Evolutionary conservation across 129 eudicot genomes (phyloP), one percentile per base, ranked within the genome.

Genomic region (Erigeron canadensis): DNA sequence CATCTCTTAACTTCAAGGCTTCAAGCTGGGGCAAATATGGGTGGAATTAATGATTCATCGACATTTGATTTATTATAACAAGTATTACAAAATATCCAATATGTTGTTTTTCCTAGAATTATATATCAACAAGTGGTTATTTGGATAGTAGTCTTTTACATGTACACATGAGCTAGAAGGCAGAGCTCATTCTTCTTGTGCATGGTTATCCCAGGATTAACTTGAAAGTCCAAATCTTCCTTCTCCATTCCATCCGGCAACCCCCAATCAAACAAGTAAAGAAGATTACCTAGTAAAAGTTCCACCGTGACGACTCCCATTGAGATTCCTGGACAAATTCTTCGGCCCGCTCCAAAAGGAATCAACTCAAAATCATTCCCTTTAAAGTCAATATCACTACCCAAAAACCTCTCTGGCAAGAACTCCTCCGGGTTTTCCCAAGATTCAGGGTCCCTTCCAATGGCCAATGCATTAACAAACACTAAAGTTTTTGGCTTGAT

Each of bases 401-500:
- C 76, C 68, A 74, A 59, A 68, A 80, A 80, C 23, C 75, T 58
- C 54, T 73, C 74, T 8, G 82, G 77, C 13, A 53, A 15, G 39
- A 65, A 80, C 16, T 74, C 75, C 23, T 55, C 65, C 6, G 82
- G 75, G 12, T 54, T 70, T 45, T 81, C 80, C 85, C 85, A 84
- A 28, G 59, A 47, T 70, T 74, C 22, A 5, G 79, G 88, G 34
- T 84, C 85, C 58, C 88, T 76, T 42, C 85, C 88, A 9, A 84
- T 80, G n/a, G 82, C 80, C 77, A 60, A 80, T 1, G 17, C 82
- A 18, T 84, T 80, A 1, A 84, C 75, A 56, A 45, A 80, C 16
- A 73, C 82, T 28, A 80, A 10, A 7, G 85, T 84, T 57, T 73
- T 84, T 0, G 80, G 75, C 23, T 72, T 10, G 19, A 84, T 80